phyloP scores from a whole-genome alignment of 208 protist genomes.

The Leishmania gerbilli region DNA sequence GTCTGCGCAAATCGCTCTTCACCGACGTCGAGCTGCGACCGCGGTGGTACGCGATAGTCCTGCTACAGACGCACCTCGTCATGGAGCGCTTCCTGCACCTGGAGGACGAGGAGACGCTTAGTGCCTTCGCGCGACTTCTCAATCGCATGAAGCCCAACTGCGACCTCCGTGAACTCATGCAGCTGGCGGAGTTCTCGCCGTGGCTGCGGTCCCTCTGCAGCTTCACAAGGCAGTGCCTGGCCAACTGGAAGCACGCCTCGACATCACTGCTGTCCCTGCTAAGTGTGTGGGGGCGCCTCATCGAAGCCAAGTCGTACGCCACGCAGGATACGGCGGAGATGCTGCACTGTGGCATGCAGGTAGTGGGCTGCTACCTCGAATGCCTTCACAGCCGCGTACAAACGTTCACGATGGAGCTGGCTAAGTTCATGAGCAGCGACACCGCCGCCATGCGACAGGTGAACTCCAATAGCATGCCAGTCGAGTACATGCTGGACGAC shows the following conservation, averaged over 20 bases:
- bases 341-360: conserved; percentile 6
- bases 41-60: conserved; percentile 42
- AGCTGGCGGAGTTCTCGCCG: conserved; percentile 31
- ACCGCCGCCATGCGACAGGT: background rate
- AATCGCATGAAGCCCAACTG: conserved; percentile 68
- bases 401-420: conserved; percentile 20
- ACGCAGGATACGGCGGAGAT: conserved; percentile 16
- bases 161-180: conserved; percentile 50
- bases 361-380: conserved; percentile 28
- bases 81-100: conserved; percentile 51
- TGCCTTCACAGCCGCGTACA: conserved; percentile 30
- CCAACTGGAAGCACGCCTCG: conserved; percentile 29
- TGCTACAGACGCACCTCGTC: conserved; percentile 53
- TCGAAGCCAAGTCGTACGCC: conserved; percentile 34
- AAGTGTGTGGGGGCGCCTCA: conserved; percentile 39
- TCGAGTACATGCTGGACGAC: conserved; percentile 44
- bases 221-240: conserved; percentile 36
- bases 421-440: conserved; percentile 10
- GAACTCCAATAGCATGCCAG: background rate
- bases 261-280: conserved; percentile 35
- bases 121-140: conserved; percentile 43
- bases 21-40: conserved; percentile 16
- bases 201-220: conserved; percentile 32
- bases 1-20: conserved; percentile 29
- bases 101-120: conserved; percentile 39